Base-by-base conservation (phyloP, 2,329 filamentous ascomycete genomes). In the Escovopsis weberi region DNA sequence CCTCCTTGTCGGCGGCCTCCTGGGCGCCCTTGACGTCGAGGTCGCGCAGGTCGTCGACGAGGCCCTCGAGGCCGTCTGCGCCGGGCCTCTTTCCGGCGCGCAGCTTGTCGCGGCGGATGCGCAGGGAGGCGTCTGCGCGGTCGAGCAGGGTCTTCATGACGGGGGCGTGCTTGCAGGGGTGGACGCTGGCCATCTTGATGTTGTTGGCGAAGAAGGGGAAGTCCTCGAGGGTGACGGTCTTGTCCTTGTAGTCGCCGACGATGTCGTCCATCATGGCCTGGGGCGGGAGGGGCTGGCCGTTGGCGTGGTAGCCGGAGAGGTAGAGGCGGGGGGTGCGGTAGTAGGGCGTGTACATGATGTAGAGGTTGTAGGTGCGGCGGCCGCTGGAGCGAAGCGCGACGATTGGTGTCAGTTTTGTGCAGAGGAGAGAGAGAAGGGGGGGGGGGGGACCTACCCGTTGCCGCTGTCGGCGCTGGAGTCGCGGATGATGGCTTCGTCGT, bases 71-170 rank as follows among this genome's bases (percentile, higher is more conserved):
- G 7, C 85, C 85, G 37, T 74, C 71, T 36, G 60, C 59, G 38
- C 62, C 55, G 9, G 43, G 42, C 40, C 48, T 45, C 69, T 78
- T 62, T 59, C 75, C 63, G 12, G 74, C 68, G 56, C 75, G 79
- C 45, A 91, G 70, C 69, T 88, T 94, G 54, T 89, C 83, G 37
- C 86, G 74, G 19, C 89, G 80, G 42, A 94, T 75, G 61, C 94
- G 94, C 42, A 96, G 72, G 0, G 89, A 89, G 19, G 86, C 86
- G 58, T 98, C 89, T 38, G 91, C 91, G 33, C 91, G 85, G 62
- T 96, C 91, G 34, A 98, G 80, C 4, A 98, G 76, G 19, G 85
- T 85, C 67, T 96, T 98, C 91, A 98, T 98, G 53, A 98, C 91
- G 26, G 83, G 83, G 9, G 91, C 91, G 59, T 98, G 91, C 60